These are phyloP conservation scores for Inga laurina DNA, from an alignment of 306 rosid genomes.

Conservation along the genomic window DNA sequence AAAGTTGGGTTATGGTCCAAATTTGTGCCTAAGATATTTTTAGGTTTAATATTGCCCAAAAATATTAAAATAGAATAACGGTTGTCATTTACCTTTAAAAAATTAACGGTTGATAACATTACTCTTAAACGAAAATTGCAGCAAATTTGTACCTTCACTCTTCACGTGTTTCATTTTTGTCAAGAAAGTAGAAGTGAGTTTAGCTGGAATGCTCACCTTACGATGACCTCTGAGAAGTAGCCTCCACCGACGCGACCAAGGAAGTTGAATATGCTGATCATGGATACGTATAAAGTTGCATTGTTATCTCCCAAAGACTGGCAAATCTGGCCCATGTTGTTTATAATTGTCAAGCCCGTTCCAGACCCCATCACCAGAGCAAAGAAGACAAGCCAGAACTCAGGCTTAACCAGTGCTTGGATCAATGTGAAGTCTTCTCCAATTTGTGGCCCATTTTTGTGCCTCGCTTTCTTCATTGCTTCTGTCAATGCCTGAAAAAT, in stretches of 20 bases:
- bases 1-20: neutral
- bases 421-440: slow-evolving; percentile 76
- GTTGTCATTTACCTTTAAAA: too few species aligned
- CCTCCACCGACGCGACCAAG: slow-evolving; percentile 93
- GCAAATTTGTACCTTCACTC: too few species aligned
- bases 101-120: too few species aligned
- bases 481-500: slow-evolving; percentile 60
- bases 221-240: slow-evolving; percentile 74
- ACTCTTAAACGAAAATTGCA: too few species aligned
- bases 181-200: neutral
- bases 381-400: slow-evolving; percentile 72
- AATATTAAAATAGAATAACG: too few species aligned
- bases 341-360: slow-evolving; percentile 76
- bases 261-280: slow-evolving; percentile 89
- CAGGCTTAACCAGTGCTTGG: slow-evolving; percentile 74
- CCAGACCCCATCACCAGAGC: slow-evolving; percentile 72
- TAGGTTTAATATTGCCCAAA: neutral
- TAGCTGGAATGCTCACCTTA: slow-evolving; percentile 48
- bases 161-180: too few species aligned
- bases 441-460: slow-evolving; percentile 70
- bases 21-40: neutral
- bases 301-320: slow-evolving; percentile 67
- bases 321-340: slow-evolving; percentile 85
- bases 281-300: slow-evolving; percentile 60
- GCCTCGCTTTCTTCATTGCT: slow-evolving; percentile 50